phyloP scores from a whole-genome alignment of 257 asterid species.

The Osmanthus fragrans region DNA sequence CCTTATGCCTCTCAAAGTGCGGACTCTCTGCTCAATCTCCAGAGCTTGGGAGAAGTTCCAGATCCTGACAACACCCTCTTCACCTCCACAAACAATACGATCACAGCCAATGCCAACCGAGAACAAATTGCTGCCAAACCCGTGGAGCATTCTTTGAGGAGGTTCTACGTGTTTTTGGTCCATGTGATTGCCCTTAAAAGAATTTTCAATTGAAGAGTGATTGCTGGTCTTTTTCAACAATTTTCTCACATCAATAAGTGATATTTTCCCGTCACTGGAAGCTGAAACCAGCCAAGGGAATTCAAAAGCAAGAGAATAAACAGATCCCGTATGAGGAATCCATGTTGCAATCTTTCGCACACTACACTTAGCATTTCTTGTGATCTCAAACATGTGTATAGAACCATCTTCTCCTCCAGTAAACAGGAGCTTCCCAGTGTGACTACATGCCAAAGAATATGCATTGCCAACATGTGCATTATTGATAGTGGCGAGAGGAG shows the following conservation, averaged over 20 bases:
- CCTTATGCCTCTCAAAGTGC: slow-evolving; percentile 56
- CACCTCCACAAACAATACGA: slow-evolving; percentile 89
- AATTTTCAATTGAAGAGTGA: slow-evolving; percentile 29
- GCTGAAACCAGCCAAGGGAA: slow-evolving; percentile 96
- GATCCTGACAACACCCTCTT: slow-evolving; percentile 84
- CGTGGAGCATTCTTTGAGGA: slow-evolving; percentile 91
- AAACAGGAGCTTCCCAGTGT: slow-evolving; percentile 84
- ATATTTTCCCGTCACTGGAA: slow-evolving; percentile 81
- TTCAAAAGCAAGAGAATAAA: slow-evolving; percentile 88
- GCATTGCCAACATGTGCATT: slow-evolving; percentile 62
- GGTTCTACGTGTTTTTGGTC: slow-evolving; percentile 59
- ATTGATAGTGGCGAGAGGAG: slow-evolving; percentile 34
- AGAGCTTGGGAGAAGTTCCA: slow-evolving; percentile 93
- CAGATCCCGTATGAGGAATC: slow-evolving; percentile 82
- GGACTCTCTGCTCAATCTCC: slow-evolving; percentile 70
- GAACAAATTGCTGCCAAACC: slow-evolving; percentile 71
- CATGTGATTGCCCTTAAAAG: slow-evolving; percentile 27
- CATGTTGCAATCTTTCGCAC: slow-evolving; percentile 66
- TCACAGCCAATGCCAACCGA: slow-evolving; percentile 73
- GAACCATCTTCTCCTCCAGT: slow-evolving; percentile 96
- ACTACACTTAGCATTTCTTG: slow-evolving; percentile 32
- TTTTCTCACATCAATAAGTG: slow-evolving; percentile 81
- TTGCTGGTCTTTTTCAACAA: slow-evolving; percentile 50
- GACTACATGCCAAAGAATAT: slow-evolving; percentile 76
- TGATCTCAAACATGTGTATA: slow-evolving; percentile 83